Evolutionary conservation across 768 basidiomycete species (phyloP), one percentile per base, ranked within the genome.

Genomic region (Chalciporus piperatus): DNA sequence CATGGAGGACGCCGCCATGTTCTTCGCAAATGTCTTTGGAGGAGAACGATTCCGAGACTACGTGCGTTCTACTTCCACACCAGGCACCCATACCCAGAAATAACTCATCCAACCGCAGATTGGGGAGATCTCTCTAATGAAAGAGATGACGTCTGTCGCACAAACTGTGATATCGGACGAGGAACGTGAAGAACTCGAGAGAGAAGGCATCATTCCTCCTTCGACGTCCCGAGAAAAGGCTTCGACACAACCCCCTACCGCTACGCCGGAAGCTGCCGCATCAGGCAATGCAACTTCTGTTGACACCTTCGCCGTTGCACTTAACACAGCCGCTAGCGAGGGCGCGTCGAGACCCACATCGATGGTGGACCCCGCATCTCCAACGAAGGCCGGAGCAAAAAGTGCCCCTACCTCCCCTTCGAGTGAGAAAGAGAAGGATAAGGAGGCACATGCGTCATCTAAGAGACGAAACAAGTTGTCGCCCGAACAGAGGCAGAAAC

Each of bases 21-120:
- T 99, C 77, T 99, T 99, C 64, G 88, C 91, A 17, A 87, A 89
- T 62, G 90, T 98, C 14, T 99, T 99, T 66, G 94, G 94, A 47
- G 96, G 97, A 20, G 95, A 96, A 62, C 80, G 89, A 22, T 97
- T 97, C 67, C 72, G 76, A 51, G 92, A 94, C 66, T 93, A 92
- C 64, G 92, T 95, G 68, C 68, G 92, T 77, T 13, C 51, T n/a
- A n/a, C n/a, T 45, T 22, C 43, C 47, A 6, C 42, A 46, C 14
- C 47, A 11, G 13, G 12, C 7, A 32, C 42, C 20, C 38, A 3
- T 38, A 7, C 13, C 3, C n/a, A n/a, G n/a, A n/a, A 30, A 38
- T 3, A 41, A 45, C 37, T 54, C 39, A 49, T 37, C 30, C 14
- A 27, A 30, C 45, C 17, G 39, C 16, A 97, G 95, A 96, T 98